Conservation (phyloP, 768 basidiomycete genomes). For the Astraeus odoratus region DNA sequence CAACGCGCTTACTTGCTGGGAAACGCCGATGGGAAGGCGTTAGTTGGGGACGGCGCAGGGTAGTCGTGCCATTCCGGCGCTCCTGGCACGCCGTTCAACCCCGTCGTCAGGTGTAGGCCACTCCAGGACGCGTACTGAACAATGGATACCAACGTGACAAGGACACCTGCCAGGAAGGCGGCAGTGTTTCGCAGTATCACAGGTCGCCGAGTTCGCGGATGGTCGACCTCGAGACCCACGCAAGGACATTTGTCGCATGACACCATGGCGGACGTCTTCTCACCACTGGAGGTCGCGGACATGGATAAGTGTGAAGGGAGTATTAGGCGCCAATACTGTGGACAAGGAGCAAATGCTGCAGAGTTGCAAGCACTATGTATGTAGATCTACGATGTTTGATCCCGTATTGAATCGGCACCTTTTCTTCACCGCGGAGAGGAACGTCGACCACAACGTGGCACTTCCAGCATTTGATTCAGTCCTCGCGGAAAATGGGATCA, state of each 20-base stretch:
- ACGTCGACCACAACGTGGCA: no score
- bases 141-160: slow-evolving; percentile 7
- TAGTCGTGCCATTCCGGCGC: slow-evolving; percentile 59
- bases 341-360: no score
- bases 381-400: no score
- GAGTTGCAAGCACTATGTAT: no score
- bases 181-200: slow-evolving; percentile 2
- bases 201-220: background rate
- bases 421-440: no score
- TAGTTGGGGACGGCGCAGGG: slow-evolving; percentile 64
- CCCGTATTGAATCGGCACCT: no score
- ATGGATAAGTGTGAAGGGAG: no score
- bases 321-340: no score
- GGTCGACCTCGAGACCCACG: background rate
- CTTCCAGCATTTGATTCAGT: no score
- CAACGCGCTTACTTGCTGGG: slow-evolving; percentile 37
- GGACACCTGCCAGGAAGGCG: slow-evolving; percentile 9
- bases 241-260: background rate
- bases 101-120: background rate
- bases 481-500: no score
- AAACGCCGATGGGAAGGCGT: slow-evolving; percentile 59
- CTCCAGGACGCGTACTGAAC: slow-evolving; percentile 2
- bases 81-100: slow-evolving; percentile 60
- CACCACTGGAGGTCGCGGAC: no score
- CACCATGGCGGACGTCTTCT: background rate